Evolutionary conservation across 352 stramenopile species (phyloP).

Genomic region (Pythium utonaiense): DNA sequence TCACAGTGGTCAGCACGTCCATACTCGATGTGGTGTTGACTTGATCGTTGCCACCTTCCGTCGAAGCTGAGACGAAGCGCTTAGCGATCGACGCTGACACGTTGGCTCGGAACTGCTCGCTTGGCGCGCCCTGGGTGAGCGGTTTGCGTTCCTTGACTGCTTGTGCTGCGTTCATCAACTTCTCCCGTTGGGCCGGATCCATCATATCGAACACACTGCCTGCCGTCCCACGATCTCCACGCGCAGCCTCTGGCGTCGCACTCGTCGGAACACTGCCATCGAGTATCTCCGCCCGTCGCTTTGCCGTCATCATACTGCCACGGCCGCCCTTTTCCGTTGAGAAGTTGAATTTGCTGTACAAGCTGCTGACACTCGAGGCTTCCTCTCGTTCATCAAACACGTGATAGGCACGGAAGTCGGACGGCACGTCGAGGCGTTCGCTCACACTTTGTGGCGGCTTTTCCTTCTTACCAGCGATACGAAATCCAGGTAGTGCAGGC

Average conservation of each 20-base stretch:
- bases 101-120: slow-evolving; percentile 60
- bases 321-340: slow-evolving; percentile 34
- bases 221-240: too few species aligned
- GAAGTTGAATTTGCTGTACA: slow-evolving; percentile 65
- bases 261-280: slow-evolving; percentile 10
- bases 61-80: slow-evolving; percentile 58
- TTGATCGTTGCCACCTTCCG: background rate
- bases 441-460: slow-evolving; percentile 43
- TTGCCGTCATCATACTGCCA: slow-evolving; percentile 42
- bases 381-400: slow-evolving; percentile 38
- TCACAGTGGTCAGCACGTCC: slow-evolving; percentile 8
- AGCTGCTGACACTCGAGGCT: slow-evolving; percentile 13
- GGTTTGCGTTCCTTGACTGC: slow-evolving; percentile 31
- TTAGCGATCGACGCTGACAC: slow-evolving; percentile 82
- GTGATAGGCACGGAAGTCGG: slow-evolving; percentile 45
- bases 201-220: slow-evolving; percentile 67
- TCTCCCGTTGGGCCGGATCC: slow-evolving; percentile 36
- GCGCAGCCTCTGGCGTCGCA: too few species aligned
- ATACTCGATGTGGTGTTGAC: background rate
- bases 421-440: slow-evolving; percentile 46
- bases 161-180: slow-evolving; percentile 35
- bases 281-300: slow-evolving; percentile 42
- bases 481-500: slow-evolving; percentile 52
- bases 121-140: slow-evolving; percentile 27
- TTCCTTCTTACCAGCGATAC: slow-evolving; percentile 34